Conservation (phyloP, 1,284 basidiomycete genomes). For the Xerocomus amazonicus region DNA sequence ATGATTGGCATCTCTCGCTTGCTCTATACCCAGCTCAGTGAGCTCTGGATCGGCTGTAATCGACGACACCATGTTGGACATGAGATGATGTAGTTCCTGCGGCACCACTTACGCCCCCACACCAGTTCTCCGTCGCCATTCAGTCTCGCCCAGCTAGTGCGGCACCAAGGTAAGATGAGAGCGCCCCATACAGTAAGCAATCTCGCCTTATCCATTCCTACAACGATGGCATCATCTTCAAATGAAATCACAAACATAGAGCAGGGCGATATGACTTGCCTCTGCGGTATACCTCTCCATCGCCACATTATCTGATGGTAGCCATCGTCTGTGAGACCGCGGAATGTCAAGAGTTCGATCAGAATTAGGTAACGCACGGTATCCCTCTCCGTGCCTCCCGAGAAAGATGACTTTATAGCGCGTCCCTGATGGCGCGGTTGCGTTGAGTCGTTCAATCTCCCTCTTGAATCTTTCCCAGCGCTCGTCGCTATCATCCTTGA, state of each 20-base stretch:
- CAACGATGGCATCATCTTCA: not conserved
- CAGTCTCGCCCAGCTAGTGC: conserved; percentile 59
- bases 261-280: conserved; percentile 30
- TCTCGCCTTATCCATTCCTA: conserved; percentile 57
- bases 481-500: conserved; percentile 50
- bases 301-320: conserved; percentile 64
- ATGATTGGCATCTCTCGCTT: conserved; percentile 54
- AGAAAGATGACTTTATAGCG: conserved; percentile 64
- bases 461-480: conserved; percentile 53
- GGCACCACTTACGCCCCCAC: conserved; percentile 68
- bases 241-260: not conserved
- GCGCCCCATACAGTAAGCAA: not conserved
- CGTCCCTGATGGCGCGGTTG: conserved; percentile 34
- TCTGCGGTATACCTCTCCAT: conserved; percentile 66
- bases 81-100: not conserved
- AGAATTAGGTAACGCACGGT: conserved; percentile 30
- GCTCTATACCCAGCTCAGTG: conserved; percentile 59
- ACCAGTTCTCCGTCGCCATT: conserved; percentile 67
- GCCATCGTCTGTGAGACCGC: not conserved
- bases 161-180: not conserved
- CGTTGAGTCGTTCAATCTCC: conserved; percentile 45
- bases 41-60: conserved; percentile 70
- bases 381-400: conserved; percentile 72
- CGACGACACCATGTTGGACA: conserved; percentile 1
- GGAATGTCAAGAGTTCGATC: not conserved